Base-by-base conservation (phyloP, 2,329 filamentous ascomycete species). In the Exophiala sp. region DNA sequence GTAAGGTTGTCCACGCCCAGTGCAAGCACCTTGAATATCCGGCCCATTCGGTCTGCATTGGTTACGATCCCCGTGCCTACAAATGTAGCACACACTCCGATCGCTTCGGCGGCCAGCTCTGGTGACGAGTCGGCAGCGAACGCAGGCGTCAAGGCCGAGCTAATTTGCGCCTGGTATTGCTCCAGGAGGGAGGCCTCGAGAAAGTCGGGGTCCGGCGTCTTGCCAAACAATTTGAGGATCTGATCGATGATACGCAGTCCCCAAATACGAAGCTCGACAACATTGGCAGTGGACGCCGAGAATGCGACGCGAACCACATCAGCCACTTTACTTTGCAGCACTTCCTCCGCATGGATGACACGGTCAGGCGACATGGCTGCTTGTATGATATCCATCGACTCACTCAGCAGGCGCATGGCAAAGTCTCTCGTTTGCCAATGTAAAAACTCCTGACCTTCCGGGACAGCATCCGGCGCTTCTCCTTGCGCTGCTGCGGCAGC, bases 141-240 rank as follows among this genome's bases (percentile, higher is more conserved):
- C 0, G 93, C 94, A 2, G 93, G 93, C 0, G 94, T 98, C 54
- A 98, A 75, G 0, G 93, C 93, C 14, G 93, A 97, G 62, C 90
- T 90, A 64, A 98, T 98, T 65, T 98, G 93, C 3, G 93, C 93
- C 68, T 98, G 94, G 63, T 98, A 98, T 68, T 98, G 93, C 67
- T 98, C 94, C 2, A 98, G 77, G 13, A 98, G 76, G 70, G 95
- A 95, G 0, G 87, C 93, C 68, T 98, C 93, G n/a, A 91, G 81
- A 64, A 98, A 98, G 65, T 98, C 93, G 0, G 93, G 94, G 68
- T 98, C 93, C 1, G 91, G 87, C 1, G 87, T 89, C 64, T 89
- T 91, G 46, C 93, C 93, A 70, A 98, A 98, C 75, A 96, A 35
- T 64, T 90, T 95, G 43, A 98, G 74, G 8, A 97, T 82, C 50